Conservation (phyloP, 495 filamentous ascomycete genomes). For the Penicillium turbatum region DNA sequence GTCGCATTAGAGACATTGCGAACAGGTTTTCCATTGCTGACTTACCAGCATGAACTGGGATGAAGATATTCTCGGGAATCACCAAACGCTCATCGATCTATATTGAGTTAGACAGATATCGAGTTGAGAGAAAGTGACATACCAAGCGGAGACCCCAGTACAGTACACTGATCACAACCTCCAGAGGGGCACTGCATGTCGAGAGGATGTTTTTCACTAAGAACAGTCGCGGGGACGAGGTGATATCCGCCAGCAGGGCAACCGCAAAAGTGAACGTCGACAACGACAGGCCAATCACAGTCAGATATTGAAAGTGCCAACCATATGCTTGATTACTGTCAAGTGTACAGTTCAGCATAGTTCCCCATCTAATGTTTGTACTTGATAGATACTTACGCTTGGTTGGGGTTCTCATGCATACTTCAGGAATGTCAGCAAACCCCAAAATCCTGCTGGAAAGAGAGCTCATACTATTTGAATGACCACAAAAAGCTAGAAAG, state of each 20-base stretch:
- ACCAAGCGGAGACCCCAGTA: constrained; percentile 71
- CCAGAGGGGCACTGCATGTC: constrained; percentile 70
- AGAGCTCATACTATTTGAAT: constrained; percentile 57
- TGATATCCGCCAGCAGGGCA: constrained; percentile 73
- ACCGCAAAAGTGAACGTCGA: constrained; percentile 63
- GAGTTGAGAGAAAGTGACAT: not conserved
- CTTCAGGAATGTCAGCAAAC: constrained; percentile 21
- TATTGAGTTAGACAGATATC: constrained; percentile 5
- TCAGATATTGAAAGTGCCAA: constrained; percentile 81
- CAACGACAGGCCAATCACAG: constrained; percentile 72
- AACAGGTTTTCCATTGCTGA: not conserved
- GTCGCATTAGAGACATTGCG: constrained; percentile 6
- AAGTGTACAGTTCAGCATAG: not conserved
- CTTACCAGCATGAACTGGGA: constrained; percentile 44
- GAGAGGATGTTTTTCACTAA: constrained; percentile 68
- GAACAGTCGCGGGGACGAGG: constrained; percentile 61
- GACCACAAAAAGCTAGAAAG: constrained; percentile 64
- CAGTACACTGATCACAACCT: constrained; percentile 75
- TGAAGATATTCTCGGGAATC: constrained; percentile 46
- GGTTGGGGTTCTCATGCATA: constrained; percentile 44
- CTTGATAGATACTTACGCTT: constrained; percentile 36
- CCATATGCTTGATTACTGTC: constrained; percentile 65
- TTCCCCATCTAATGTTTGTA: constrained; percentile 27
- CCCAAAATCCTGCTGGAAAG: not conserved
- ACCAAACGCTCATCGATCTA: constrained; percentile 63